Evolutionary conservation across 192 early-diverging fungal genomes (phyloP).

Genomic region (Phlyctochytrium bullatum): DNA sequence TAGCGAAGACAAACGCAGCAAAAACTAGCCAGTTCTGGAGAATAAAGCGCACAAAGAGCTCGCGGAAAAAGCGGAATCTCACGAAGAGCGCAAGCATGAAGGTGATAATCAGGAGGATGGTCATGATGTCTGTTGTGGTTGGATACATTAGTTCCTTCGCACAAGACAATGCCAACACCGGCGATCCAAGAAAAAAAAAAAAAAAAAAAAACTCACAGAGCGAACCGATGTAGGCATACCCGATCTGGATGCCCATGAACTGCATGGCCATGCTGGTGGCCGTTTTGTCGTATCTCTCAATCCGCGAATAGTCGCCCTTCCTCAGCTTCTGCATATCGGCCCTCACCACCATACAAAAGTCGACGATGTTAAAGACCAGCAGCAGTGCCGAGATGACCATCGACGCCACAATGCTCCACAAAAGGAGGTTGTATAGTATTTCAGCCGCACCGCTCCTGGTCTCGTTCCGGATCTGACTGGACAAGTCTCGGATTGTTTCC

Average conservation of each 20-base stretch:
- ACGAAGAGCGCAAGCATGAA: not conserved
- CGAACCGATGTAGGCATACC: constrained; percentile 5
- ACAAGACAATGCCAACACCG: not conserved
- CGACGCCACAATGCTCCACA: not conserved
- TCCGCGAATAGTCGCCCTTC: not conserved
- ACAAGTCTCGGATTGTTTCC: not conserved
- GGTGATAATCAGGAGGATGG: not conserved
- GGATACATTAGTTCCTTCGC: not conserved
- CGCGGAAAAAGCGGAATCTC: not conserved
- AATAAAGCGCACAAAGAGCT: not conserved
- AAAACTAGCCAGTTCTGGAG: constrained; percentile 11
- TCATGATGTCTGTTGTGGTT: not conserved
- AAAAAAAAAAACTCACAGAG: not conserved
- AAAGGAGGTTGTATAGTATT: constrained; percentile 9
- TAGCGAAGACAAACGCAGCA: not conserved
- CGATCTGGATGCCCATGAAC: constrained; percentile 14
- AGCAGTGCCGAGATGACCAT: not conserved
- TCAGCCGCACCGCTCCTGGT: not conserved
- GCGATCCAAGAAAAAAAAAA: no score
- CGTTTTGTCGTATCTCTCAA: not conserved
- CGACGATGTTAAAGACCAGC: constrained; percentile 18
- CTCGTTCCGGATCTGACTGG: not conserved
- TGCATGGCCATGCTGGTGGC: not conserved
- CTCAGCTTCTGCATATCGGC: constrained; percentile 1
- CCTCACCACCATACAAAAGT: not conserved